Evolutionary conservation across 2,329 filamentous ascomycete genomes (phyloP).

Genomic region (Cladosporium sp.): DNA sequence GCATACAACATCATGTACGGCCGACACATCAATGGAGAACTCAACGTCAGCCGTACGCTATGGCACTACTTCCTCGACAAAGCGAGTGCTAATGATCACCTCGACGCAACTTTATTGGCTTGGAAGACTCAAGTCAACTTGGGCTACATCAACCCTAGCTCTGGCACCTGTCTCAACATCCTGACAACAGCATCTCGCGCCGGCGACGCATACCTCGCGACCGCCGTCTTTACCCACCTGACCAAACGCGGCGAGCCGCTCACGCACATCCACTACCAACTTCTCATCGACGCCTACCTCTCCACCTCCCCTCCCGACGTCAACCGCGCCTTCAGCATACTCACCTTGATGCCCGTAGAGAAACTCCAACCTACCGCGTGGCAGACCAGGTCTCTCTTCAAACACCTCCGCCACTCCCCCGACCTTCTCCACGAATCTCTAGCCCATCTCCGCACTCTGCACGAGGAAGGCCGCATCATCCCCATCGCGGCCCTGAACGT

Average conservation of each 20-base stretch:
- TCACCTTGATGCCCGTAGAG: conserved; percentile 68
- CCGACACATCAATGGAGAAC: conserved; percentile 43
- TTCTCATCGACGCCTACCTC: conserved; percentile 67
- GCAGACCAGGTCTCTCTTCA: conserved; percentile 61
- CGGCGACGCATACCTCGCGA: conserved; percentile 64
- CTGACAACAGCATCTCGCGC: conserved; percentile 66
- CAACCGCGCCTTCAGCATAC: conserved; percentile 59
- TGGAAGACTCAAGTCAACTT: conserved; percentile 65
- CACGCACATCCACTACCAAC: conserved; percentile 69
- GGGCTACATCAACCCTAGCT: conserved; percentile 57
- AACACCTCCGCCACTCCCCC: conserved; percentile 47
- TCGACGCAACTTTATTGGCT: conserved; percentile 60
- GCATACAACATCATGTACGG: conserved; percentile 63
- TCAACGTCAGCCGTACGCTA: conserved; percentile 48
- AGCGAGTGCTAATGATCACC: conserved; percentile 58
- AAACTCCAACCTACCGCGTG: conserved; percentile 53
- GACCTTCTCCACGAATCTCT: conserved; percentile 50
- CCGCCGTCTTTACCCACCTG: conserved; percentile 64
- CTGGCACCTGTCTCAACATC: conserved; percentile 62
- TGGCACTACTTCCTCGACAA: conserved; percentile 71
- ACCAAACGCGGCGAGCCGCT: conserved; percentile 55
- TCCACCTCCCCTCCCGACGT: conserved; percentile 51
- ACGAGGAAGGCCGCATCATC: conserved; percentile 44
- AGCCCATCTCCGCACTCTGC: conserved; percentile 52
- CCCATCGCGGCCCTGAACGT: conserved; percentile 49